These are phyloP conservation scores for Coniella lustricola DNA, from an alignment of 2,329 filamentous ascomycete species.

Conservation along the genomic window DNA sequence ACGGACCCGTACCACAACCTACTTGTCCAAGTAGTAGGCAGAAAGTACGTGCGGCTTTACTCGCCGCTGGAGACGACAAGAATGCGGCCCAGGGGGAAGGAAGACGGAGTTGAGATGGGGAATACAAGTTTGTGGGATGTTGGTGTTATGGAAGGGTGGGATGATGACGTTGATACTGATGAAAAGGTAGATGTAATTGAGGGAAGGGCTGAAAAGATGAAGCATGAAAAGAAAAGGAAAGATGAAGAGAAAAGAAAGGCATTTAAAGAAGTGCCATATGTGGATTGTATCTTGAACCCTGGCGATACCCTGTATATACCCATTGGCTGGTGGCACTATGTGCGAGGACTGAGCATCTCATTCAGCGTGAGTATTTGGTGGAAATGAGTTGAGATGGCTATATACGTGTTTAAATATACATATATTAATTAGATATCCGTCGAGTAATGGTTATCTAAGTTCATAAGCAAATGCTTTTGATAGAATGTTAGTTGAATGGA, in stretches of 20 bases:
- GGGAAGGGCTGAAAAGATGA: conserved; percentile 9
- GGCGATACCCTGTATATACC: conserved; percentile 88
- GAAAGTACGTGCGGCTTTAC: conserved; percentile 89
- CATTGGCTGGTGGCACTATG: conserved; percentile 97
- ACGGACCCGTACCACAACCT: conserved; percentile 94
- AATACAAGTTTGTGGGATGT: conserved; percentile 83
- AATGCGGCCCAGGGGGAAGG: conserved; percentile 55
- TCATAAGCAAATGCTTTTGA: too few relatives aligned
- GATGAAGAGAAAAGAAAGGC: conserved; percentile 28
- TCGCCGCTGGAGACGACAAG: conserved; percentile 52
- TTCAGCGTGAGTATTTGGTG: conserved; percentile 98
- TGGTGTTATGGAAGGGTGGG: conserved; percentile 59
- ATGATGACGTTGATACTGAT: conserved; percentile 24
- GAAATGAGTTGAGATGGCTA: too few relatives aligned
- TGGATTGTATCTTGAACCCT: conserved; percentile 71
- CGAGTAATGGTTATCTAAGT: too few relatives aligned
- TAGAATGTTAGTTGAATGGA: too few relatives aligned
- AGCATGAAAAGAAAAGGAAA: conserved; percentile 17
- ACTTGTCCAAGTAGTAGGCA: conserved; percentile 78
- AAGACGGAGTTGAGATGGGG: conserved; percentile 77
- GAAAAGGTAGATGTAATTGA: conserved; percentile 4
- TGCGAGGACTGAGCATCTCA: conserved; percentile 75
- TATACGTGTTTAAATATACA: too few relatives aligned
- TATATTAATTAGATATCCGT: too few relatives aligned
- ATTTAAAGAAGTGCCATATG: conserved; percentile 56